Conservation (phyloP, 2,329 filamentous ascomycete genomes). For the Dissoconium aciculare region DNA sequence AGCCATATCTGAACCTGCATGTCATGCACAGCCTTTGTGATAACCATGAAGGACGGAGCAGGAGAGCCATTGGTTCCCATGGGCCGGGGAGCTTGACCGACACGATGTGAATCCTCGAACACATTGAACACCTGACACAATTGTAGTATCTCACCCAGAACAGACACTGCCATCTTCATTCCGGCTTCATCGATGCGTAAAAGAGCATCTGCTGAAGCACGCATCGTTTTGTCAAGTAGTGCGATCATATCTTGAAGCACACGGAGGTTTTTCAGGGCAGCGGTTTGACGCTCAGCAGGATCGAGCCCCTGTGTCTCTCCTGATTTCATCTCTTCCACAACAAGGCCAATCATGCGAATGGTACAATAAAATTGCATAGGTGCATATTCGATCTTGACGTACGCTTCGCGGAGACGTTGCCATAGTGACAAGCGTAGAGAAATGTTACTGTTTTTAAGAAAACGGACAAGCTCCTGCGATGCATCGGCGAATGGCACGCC, state of each 20-base stretch:
- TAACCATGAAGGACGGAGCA: constrained; percentile 14
- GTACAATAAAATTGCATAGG: constrained; percentile 83
- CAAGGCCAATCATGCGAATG: constrained; percentile 70
- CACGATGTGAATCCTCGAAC: constrained; percentile 71
- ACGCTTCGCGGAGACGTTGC: constrained; percentile 81
- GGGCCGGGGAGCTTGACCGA: constrained; percentile 54
- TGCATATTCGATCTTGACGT: constrained; percentile 65
- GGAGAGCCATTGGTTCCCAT: constrained; percentile 35
- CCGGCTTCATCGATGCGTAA: constrained; percentile 75
- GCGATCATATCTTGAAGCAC: constrained; percentile 63
- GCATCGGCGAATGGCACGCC: constrained; percentile 4
- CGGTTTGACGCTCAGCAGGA: constrained; percentile 49
- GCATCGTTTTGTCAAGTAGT: constrained; percentile 49
- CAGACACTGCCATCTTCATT: constrained; percentile 54
- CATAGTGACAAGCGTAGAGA: constrained; percentile 77
- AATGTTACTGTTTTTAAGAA: constrained; percentile 65
- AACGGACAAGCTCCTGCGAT: constrained; percentile 66
- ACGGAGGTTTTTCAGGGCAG: constrained; percentile 62
- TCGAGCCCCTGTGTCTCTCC: constrained; percentile 41
- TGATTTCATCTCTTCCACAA: constrained; percentile 54
- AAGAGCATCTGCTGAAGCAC: constrained; percentile 56
- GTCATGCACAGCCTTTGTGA: constrained; percentile 48
- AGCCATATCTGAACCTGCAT: constrained; percentile 83
- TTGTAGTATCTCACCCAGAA: constrained; percentile 55
- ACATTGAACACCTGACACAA: constrained; percentile 67